A percentile compares a stretch with the other conserved stretches of the same genome.
These are phyloP conservation scores for Lantana camara DNA, from an alignment of 257 asterid genomes.

Conservation along the genomic window DNA sequence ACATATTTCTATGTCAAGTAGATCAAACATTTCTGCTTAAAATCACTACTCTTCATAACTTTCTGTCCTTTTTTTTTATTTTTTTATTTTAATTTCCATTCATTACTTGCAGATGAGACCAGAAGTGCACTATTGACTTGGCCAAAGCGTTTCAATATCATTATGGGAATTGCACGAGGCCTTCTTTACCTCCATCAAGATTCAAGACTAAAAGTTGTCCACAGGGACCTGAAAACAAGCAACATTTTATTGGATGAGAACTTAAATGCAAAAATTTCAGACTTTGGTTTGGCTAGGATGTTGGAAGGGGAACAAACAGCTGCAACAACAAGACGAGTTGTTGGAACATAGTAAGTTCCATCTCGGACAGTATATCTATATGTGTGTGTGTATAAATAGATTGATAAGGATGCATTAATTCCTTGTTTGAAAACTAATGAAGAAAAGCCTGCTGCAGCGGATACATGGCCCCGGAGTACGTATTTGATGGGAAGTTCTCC, in stretches of 20 bases:
- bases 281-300: conserved; percentile 31
- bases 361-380: not conserved
- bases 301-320: conserved; percentile 27
- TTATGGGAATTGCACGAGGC: conserved; percentile 32
- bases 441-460: conserved; percentile 16
- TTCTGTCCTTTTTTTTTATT: too few relatives aligned
- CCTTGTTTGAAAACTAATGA: not conserved
- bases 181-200: conserved; percentile 37
- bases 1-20: not conserved
- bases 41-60: too few relatives aligned
- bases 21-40: not conserved
- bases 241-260: conserved; percentile 29
- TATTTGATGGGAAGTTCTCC: conserved; percentile 18
- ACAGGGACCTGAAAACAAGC: conserved; percentile 36
- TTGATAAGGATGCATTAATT: not conserved
- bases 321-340: conserved; percentile 25
- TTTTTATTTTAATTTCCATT: not conserved
- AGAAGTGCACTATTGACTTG: conserved; percentile 21
- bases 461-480: conserved; percentile 31
- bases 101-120: conserved; percentile 10
- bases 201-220: conserved; percentile 30
- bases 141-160: conserved; percentile 29
- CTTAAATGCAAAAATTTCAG: conserved; percentile 28
- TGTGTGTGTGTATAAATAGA: too few relatives aligned
- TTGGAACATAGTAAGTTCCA: conserved; percentile 30